These are phyloP conservation scores for Penicillium roqueforti DNA, from an alignment of 495 filamentous ascomycete genomes.

Conservation along the genomic window DNA sequence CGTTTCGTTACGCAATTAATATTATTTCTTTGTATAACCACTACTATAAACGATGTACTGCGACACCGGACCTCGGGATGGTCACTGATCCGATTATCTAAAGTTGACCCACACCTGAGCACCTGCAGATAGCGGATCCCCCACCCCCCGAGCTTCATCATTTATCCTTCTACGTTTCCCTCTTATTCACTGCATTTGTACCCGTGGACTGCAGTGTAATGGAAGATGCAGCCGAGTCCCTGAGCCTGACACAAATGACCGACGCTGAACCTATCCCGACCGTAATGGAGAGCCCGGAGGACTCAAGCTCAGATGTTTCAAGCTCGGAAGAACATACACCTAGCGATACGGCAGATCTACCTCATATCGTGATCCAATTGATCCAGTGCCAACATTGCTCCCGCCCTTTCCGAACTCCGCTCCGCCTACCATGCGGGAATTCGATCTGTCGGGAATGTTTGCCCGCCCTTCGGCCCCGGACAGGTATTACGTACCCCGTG, in stretches of 20 bases:
- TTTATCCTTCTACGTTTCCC: not conserved
- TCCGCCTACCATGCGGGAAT: slow-evolving; percentile 80
- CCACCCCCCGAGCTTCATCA: slow-evolving; percentile 10
- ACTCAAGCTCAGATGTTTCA: slow-evolving; percentile 12
- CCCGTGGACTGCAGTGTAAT: slow-evolving; percentile 17
- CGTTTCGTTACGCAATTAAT: no score
- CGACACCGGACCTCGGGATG: not conserved
- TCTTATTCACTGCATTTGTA: not conserved
- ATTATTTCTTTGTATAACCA: no score
- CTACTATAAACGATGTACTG: no score
- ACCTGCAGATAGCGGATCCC: slow-evolving; percentile 16
- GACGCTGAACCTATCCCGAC: slow-evolving; percentile 7
- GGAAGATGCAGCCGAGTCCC: slow-evolving; percentile 24
- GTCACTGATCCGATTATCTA: slow-evolving; percentile 19
- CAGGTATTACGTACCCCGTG: slow-evolving; percentile 71
- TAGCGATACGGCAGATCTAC: slow-evolving; percentile 40
- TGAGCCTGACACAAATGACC: slow-evolving; percentile 3
- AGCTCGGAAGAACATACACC: slow-evolving; percentile 37
- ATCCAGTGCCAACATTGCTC: slow-evolving; percentile 76
- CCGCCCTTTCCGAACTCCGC: slow-evolving; percentile 58
- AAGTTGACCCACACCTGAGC: slow-evolving; percentile 20
- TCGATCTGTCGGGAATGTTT: slow-evolving; percentile 73
- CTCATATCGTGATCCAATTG: slow-evolving; percentile 56
- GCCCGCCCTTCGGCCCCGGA: slow-evolving; percentile 56
- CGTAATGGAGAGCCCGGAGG: slow-evolving; percentile 9